Evolutionary conservation across 345 rosid species (phyloP).

Genomic region (Lepidium africanum): DNA sequence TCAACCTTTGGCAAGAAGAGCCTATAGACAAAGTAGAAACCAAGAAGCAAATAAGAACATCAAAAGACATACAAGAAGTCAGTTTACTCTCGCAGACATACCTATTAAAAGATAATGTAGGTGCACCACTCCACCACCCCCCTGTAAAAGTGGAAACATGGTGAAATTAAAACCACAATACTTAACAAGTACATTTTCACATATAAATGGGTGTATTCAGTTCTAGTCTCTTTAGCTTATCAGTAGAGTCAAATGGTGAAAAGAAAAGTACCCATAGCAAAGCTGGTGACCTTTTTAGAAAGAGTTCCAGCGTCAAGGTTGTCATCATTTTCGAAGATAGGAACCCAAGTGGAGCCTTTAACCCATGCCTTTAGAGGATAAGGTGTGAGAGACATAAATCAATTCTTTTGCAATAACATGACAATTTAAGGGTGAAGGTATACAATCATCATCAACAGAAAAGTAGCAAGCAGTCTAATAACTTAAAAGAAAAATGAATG

Average conservation of each 20-base stretch:
- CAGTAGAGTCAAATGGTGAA: constrained; percentile 1
- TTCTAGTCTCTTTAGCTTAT: background rate
- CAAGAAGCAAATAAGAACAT: background rate
- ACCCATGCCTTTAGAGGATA: constrained; percentile 62
- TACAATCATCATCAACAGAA: background rate
- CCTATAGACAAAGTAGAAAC: constrained; percentile 33
- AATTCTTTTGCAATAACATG: background rate
- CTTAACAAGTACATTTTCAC: background rate
- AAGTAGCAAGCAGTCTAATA: background rate
- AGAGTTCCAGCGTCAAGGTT: constrained; percentile 54
- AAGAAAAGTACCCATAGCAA: constrained; percentile 77
- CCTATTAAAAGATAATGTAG: constrained; percentile 61
- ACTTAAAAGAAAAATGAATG: background rate
- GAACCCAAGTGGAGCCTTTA: constrained; percentile 83
- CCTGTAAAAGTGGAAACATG: constrained; percentile 38
- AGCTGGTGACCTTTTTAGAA: constrained; percentile 57
- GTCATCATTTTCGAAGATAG: constrained; percentile 62
- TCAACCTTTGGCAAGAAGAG: constrained; percentile 58
- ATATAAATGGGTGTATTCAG: background rate
- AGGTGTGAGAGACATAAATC: background rate
- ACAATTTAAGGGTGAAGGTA: background rate
- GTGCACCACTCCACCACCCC: constrained; percentile 97
- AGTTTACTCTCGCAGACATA: constrained; percentile 17
- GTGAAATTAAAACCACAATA: constrained; percentile 4
- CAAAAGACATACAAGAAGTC: background rate